Base-by-base conservation (phyloP, 108 stramenopile species). In the Seminavis robusta region DNA sequence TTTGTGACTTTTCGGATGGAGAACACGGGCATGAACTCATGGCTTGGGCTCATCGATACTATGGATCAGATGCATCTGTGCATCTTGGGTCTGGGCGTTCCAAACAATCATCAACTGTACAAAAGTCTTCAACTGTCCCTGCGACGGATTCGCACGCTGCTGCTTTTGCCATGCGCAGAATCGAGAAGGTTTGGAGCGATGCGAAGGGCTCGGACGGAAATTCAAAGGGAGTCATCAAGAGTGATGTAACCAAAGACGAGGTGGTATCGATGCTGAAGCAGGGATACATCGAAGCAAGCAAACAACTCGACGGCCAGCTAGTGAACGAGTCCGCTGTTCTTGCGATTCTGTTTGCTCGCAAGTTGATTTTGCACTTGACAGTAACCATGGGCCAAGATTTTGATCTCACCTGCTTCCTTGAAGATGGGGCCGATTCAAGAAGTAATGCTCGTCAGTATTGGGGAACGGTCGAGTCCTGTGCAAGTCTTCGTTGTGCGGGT, bases 1-100 rank as follows among this genome's bases (percentile, higher is more conserved):
- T 90, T 5, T 86, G 86, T 47, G 93, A 94, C 56, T 90, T 89
- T 52, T 90, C 89, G 15, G 89, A 88, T 44, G 83, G 79, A n/a
- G 89, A 94, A 43, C 88, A 88, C 56, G 93, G 93, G 4, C 82
- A 88, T 54, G 93, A 94, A 64, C 61, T 94, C n/a, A 88, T 90
- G 67, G 79, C 84, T 20, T 88, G 87, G 86, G 73, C 76, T 43
- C 93, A 94, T 68, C 67, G 93, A 34, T 94, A 89, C 67, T 86
- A 89, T 64, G 93, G 93, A 0, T 74, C 87, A 1, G 93, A 94
- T 73, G 93, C 89, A 30, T 87, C 83, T 8, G 89, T 94, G 26
- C 89, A 90, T 55, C 53, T 94, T 19, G 89, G 93, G 1, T 73
- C 83, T 9, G 73, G 76, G 3, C 71, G 80, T 25, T 33, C 52